Percentiles rank a stretch among this genome's conserved stretches.
These are phyloP conservation scores for Protostelium mycophagum DNA, from an alignment of 78 protist genomes.

Conservation along the genomic window DNA sequence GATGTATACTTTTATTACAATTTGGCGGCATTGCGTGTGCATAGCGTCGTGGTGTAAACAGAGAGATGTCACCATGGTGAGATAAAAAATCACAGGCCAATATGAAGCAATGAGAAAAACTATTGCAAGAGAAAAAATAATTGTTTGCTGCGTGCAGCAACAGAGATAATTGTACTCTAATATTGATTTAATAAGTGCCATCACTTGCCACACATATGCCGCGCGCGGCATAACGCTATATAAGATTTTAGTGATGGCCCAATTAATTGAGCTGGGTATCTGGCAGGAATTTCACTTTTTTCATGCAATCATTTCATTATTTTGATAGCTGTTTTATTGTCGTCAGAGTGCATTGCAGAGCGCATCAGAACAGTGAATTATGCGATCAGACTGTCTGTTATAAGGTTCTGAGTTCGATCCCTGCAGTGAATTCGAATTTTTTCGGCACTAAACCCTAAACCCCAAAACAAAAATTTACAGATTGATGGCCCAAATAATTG, in stretches of 20 bases:
- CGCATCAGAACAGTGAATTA: not conserved
- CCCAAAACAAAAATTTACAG: not conserved
- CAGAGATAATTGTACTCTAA: not conserved
- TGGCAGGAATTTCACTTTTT: not conserved
- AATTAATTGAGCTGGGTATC: constrained; percentile 1
- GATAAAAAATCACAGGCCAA: too few relatives aligned
- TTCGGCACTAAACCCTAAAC: not conserved
- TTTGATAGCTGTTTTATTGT: not conserved
- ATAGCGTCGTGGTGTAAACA: too few relatives aligned
- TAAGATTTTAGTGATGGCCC: not conserved
- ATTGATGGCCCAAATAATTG: too few relatives aligned
- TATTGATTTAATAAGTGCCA: not conserved
- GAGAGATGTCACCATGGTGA: too few relatives aligned
- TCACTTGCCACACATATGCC: not conserved
- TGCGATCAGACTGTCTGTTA: not conserved
- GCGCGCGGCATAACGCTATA: not conserved
- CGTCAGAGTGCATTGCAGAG: not conserved
- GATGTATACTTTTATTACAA: too few relatives aligned
- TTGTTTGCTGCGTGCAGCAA: not conserved
- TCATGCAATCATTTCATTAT: not conserved
- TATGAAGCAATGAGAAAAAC: not conserved
- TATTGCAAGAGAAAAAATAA: not conserved
- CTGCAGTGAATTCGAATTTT: not conserved
- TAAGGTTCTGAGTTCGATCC: not conserved
- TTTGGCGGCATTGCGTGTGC: too few relatives aligned